Evolutionary conservation across 2,329 filamentous ascomycete genomes (phyloP), one percentile per base, ranked within the genome.

Genomic region (Ophiostoma perfectum): DNA sequence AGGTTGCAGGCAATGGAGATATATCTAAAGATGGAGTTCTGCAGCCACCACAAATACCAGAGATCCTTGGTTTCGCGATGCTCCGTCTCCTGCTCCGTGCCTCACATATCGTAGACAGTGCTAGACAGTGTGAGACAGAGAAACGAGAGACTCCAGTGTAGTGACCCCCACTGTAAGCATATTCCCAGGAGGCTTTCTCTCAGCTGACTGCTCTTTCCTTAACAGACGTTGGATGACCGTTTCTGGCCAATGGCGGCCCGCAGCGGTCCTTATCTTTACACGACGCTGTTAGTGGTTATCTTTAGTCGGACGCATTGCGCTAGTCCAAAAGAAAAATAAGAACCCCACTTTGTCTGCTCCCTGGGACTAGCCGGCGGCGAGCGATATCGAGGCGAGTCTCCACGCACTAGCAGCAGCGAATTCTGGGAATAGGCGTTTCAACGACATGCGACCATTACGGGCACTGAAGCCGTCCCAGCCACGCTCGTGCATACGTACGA

Each of bases 251-350:
- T 72, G 44, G 38, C 62, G 68, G 67, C 66, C 67, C 49, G 68
- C 45, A 42, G 60, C 67, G 44, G 63, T 47, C 64, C 71, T 72
- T 72, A 72, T 72, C 71, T 72, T 71, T 70, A 72, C 71, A 71
- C 64, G 42, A 68, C 55, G 60, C 18, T 70, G 63, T 72, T 72
- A 70, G 67, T 70, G 58, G 39, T 66, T 65, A 69, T 69, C 65
- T 55, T 55, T 55, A 55, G 49, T 27, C 49, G 18, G 18, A 9
- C 12, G 7, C 55, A 60, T 60, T 1, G 12, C 2, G 55, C 55
- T 60, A 60, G 27, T 39, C 11, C 4, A 0, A 6, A 14, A 5
- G 5, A 4, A 12, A 9, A 12, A 16, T 0, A 5, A 7, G 4
- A 3, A 55, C 27, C 27, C 52, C 55, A 60, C 55, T 39, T 12